phyloP scores from a whole-genome alignment of 2,329 filamentous ascomycete species.

The Xylariaceae sp. region DNA sequence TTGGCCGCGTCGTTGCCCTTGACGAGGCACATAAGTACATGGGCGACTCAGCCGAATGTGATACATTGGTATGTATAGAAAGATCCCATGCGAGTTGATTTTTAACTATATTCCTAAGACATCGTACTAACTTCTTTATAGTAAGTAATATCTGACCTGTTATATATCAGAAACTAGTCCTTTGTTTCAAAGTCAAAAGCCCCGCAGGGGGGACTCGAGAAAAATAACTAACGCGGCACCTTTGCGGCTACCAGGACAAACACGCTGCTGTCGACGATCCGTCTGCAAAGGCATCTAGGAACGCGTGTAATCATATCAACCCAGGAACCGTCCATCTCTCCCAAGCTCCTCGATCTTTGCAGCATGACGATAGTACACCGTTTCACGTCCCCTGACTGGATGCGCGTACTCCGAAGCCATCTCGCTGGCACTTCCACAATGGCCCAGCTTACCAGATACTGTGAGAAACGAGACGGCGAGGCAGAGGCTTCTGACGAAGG shows the following conservation, averaged over 20 bases:
- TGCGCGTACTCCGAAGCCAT: slow-evolving; percentile 41
- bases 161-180: too few species aligned
- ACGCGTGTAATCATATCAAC: slow-evolving; percentile 69
- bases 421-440: slow-evolving; percentile 43
- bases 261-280: slow-evolving; percentile 59
- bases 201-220: too few species aligned
- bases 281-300: slow-evolving; percentile 68
- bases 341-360: slow-evolving; percentile 67
- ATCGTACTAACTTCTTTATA: too few species aligned
- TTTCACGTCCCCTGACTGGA: slow-evolving; percentile 67
- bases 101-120: too few species aligned
- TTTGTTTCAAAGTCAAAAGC: too few species aligned
- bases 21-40: slow-evolving; percentile 82
- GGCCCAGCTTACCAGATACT: background rate
- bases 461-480: too few species aligned
- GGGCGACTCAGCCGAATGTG: slow-evolving; percentile 52
- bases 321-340: slow-evolving; percentile 72
- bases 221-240: too few species aligned
- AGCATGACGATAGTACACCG: slow-evolving; percentile 69
- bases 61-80: too few species aligned
- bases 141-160: too few species aligned
- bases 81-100: too few species aligned
- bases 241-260: slow-evolving; percentile 59
- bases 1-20: slow-evolving; percentile 63
- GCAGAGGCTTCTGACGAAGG: background rate